Conservation (phyloP, 2,329 filamentous ascomycete species). For the Boeremia exigua region DNA sequence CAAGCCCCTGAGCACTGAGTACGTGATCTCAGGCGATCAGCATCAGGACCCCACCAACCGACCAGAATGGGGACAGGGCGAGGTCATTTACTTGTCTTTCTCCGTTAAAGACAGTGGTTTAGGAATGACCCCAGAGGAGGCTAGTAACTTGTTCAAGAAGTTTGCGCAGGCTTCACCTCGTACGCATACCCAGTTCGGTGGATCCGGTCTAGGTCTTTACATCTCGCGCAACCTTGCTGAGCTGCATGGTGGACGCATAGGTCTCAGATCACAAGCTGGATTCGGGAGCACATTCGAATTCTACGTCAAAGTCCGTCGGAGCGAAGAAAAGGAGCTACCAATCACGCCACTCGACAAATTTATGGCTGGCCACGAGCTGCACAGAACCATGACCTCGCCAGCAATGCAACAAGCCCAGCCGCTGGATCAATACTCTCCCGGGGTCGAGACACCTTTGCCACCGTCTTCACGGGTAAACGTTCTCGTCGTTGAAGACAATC, state of each 20-base stretch:
- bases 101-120: conserved; percentile 16
- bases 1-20: conserved; percentile 41
- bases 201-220: conserved; percentile 30
- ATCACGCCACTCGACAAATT: neutral
- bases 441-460: neutral
- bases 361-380: conserved; percentile 5
- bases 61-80: conserved; percentile 9
- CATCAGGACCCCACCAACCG: conserved; percentile 60
- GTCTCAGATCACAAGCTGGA: conserved; percentile 25
- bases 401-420: conserved; percentile 3
- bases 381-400: neutral
- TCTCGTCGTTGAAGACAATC: conserved; percentile 42
- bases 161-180: conserved; percentile 21
- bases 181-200: conserved; percentile 57
- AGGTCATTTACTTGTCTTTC: conserved; percentile 13
- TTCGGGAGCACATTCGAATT: conserved; percentile 35
- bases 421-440: neutral
- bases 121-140: conserved; percentile 1
- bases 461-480: conserved; percentile 18
- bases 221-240: conserved; percentile 36
- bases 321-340: conserved; percentile 2
- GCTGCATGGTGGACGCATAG: conserved; percentile 36
- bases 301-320: conserved; percentile 23
- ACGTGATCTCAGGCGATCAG: conserved; percentile 30
- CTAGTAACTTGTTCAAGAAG: conserved; percentile 14